Evolutionary conservation across 352 stramenopile species (phyloP).

Genomic region (Globisporangium uncinulatum): DNA sequence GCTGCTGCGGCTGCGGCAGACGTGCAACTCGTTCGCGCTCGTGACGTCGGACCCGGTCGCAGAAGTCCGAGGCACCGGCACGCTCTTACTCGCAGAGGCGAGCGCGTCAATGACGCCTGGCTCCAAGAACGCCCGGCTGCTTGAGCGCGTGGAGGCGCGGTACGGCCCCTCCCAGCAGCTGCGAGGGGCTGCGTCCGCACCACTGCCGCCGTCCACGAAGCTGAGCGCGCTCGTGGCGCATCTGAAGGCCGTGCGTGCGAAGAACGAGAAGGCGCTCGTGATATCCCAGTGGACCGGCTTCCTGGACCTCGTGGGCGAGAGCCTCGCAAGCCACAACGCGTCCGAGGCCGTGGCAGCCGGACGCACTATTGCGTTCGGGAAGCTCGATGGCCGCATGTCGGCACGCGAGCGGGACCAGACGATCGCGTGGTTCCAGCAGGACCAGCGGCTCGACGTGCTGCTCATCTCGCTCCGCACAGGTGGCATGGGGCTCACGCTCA

Average conservation of each 20-base stretch:
- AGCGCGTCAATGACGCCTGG: slow-evolving; percentile 13
- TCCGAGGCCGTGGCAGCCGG: neutral
- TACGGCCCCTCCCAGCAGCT: neutral
- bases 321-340: slow-evolving; percentile 30
- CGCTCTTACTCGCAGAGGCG: slow-evolving; percentile 16
- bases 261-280: slow-evolving; percentile 61
- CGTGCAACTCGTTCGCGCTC: slow-evolving; percentile 66
- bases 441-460: slow-evolving; percentile 68
- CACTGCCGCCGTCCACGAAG: slow-evolving; percentile 51
- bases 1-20: slow-evolving; percentile 79
- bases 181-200: neutral
- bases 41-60: slow-evolving; percentile 43
- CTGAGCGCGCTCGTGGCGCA: slow-evolving; percentile 47
- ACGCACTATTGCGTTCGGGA: slow-evolving; percentile 33
- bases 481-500: slow-evolving; percentile 91
- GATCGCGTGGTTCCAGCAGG: slow-evolving; percentile 52
- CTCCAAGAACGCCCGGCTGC: slow-evolving; percentile 1
- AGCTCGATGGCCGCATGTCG: slow-evolving; percentile 57
- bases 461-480: slow-evolving; percentile 86
- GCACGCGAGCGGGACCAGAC: slow-evolving; percentile 56
- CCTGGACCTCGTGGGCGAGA: slow-evolving; percentile 67
- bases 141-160: slow-evolving; percentile 25
- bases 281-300: slow-evolving; percentile 88
- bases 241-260: slow-evolving; percentile 35
- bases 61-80: slow-evolving; percentile 32